Base-by-base conservation (phyloP, 176 grass and related monocot species). In the Pontederia paniculata region DNA sequence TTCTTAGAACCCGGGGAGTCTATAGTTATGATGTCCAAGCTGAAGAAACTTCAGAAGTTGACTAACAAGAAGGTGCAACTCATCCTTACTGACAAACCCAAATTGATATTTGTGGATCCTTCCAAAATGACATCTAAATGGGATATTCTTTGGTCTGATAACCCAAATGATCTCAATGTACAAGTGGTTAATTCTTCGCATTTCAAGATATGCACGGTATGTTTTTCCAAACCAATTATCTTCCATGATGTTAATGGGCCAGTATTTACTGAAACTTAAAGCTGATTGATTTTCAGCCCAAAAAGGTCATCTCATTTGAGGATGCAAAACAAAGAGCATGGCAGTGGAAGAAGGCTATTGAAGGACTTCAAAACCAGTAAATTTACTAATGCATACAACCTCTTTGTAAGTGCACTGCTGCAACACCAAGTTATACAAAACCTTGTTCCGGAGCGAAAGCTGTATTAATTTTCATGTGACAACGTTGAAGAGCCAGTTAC, bases 21-120 rank as follows among this genome's bases (percentile, higher is more conserved):
- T 17, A 85, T 98, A 65, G 83, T 98, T 19, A 84, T 98, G 78
- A 98, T 88, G 59, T 98, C 93, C 12, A 93, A 80, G 76, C 60
- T 98, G 78, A 98, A 98, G 94, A 98, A 91, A 73, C 74, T 93
- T 70, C 82, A 91, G 60, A 98, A 88, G 63, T 68, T 98, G 67
- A 79, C 83, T 79, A 98, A 84, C 73, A 98, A 88, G 74, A 98
- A 93, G 75, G 75, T 99, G 12, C 87, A 99, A 57, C 62, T 99
- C 70, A 84, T 99, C 65, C 86, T 99, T 59, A 99, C 87, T 14
- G 73, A 93, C 70, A 93, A 88, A 66, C 94, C 94, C 63, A 89
- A 93, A 63, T 73, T 99, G 62, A 84, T 99, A 20, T 88, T 68
- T 51, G 58, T 99, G 31, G 94, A 99, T 70, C 94, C 94, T 67